phyloP scores from a whole-genome alignment of 495 filamentous ascomycete species.

The Trichocladium uniseriatum region DNA sequence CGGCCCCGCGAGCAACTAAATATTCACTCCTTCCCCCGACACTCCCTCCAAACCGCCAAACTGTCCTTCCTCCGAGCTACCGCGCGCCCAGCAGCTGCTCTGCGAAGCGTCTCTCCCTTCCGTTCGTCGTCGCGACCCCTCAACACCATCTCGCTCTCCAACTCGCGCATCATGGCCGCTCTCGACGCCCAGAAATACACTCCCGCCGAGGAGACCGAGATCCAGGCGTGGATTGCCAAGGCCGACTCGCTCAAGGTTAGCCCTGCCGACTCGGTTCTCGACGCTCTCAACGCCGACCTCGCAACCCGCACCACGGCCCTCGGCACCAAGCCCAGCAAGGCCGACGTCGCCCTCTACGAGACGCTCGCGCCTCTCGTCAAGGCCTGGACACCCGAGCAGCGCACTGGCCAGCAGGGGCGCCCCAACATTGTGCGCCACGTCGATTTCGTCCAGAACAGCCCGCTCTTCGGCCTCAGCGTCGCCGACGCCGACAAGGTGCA shows the following conservation, averaged over 20 bases:
- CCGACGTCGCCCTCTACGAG: conserved; percentile 80
- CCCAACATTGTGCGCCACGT: conserved; percentile 86
- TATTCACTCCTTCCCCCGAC: background rate
- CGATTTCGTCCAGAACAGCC: conserved; percentile 90
- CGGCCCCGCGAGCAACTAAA: background rate
- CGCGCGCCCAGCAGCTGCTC: conserved; percentile 30
- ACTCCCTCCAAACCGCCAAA: conserved; percentile 27
- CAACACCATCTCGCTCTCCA: conserved; percentile 14
- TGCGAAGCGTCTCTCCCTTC: conserved; percentile 34
- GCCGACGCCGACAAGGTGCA: conserved; percentile 66
- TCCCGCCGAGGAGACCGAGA: conserved; percentile 68
- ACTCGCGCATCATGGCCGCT: conserved; percentile 43
- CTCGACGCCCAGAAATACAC: conserved; percentile 63
- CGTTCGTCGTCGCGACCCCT: conserved; percentile 13
- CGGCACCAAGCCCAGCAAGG: conserved; percentile 81
- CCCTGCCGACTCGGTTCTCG: conserved; percentile 57
- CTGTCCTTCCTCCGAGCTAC: conserved; percentile 38
- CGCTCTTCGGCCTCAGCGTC: conserved; percentile 63
- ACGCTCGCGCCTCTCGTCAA: conserved; percentile 68
- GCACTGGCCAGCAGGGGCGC: conserved; percentile 80
- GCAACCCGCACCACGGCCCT: conserved; percentile 82
- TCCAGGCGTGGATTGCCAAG: conserved; percentile 77
- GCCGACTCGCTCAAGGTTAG: conserved; percentile 53
- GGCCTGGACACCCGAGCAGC: conserved; percentile 75
- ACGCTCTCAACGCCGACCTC: conserved; percentile 74